Base-by-base conservation (phyloP, 192 early-diverging fungal genomes). In the Gigaspora rosea region DNA sequence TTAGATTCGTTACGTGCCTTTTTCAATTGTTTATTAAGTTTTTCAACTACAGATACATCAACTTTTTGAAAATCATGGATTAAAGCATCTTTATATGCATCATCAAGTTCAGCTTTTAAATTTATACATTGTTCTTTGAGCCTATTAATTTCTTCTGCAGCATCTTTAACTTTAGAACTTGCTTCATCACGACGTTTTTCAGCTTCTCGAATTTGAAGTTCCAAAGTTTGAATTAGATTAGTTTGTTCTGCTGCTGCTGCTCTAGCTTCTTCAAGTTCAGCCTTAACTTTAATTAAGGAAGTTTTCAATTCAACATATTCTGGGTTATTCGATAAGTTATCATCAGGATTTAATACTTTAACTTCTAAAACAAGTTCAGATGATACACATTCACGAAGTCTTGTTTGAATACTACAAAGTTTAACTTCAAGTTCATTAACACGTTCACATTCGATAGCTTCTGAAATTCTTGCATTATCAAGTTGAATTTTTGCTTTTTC, bases 41-140 rank as follows among this genome's bases (percentile, higher is more conserved):
- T 41, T 62, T 74, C 73, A 36, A 73, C 56, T 18, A 73, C 41
- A n/a, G 71, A 41, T 46, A 4, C 54, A 59, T 73, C 71, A 9
- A 59, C 11, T 16, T 41, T 46, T 33, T 59, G n/a, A 18, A 48
- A 56, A 20, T n/a, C 22, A 57, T 57, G 32, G 10, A 58, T 56
- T 6, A 56, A 57, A 22, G 70, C n/a, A 36, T 72, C 54, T 20
- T 41, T 36, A 4, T 58, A 32, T 1, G 66, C 66, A 10, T 68
- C 66, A 16, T 68, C 66, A 47, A 68, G 15, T 68, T 68, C 41
- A n/a, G 9, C 1, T 48, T 68, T 20, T 36, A 68, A 48, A 27
- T 68, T 16, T 8, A 16, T 68, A 68, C 66, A 71, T 51, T 52
- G 35, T 22, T 54, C 22, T 71, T 51, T 71, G 2, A 71, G 41